phyloP scores from a whole-genome alignment of 2,329 filamentous ascomycete species.

The Penicillium brasilianum region DNA sequence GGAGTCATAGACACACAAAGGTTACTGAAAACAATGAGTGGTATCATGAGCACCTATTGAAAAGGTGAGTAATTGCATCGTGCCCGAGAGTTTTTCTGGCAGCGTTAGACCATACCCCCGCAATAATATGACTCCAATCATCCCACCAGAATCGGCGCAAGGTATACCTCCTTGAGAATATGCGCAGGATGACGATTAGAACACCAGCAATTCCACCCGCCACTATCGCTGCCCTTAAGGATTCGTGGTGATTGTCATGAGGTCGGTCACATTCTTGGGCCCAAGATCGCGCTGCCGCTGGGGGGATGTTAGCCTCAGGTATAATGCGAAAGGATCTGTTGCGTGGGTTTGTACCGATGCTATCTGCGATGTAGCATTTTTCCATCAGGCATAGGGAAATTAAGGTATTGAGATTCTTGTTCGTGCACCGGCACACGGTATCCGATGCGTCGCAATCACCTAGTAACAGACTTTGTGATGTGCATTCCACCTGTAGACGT shows the following conservation, averaged over 20 bases:
- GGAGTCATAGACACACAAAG: neutral
- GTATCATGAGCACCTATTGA: neutral
- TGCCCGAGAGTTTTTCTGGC: neutral
- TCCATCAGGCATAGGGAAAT: neutral
- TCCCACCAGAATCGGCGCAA: slow-evolving; percentile 16
- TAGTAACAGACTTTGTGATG: neutral
- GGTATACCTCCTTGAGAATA: slow-evolving; percentile 10
- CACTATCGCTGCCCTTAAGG: neutral
- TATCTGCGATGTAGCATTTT: neutral
- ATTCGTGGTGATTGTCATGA: slow-evolving; percentile 8
- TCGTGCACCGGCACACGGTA: slow-evolving; percentile 1
- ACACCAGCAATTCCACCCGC: neutral
- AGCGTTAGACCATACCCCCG: slow-evolving; percentile 7
- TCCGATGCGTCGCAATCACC: neutral
- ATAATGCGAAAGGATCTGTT: neutral
- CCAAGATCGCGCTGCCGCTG: neutral
- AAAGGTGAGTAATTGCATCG: neutral
- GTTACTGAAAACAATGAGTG: slow-evolving; percentile 4
- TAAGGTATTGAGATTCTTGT: neutral
- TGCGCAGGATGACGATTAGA: slow-evolving; percentile 8
- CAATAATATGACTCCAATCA: slow-evolving; percentile 15
- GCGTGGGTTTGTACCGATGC: neutral
- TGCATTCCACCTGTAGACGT: neutral
- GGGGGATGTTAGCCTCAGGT: neutral
- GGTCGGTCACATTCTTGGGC: slow-evolving; percentile 8